These are phyloP conservation scores for Curvularia spicifera DNA, from an alignment of 2,329 filamentous ascomycete species.

Conservation along the genomic window DNA sequence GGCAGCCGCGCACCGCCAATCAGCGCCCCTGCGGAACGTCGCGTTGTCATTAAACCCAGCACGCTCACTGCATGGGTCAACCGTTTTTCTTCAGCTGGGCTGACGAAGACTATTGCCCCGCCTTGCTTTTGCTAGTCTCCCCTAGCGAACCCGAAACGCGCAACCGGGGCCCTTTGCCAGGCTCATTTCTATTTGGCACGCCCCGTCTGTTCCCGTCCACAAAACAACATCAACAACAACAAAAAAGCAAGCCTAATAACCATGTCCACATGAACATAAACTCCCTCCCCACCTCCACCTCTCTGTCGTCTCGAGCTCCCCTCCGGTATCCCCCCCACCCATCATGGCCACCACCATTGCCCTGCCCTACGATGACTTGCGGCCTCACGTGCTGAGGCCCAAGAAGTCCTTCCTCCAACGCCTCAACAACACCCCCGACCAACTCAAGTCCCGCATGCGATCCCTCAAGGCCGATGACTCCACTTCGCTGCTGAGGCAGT, in stretches of 20 bases:
- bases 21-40: not conserved
- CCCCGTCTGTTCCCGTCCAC: constrained; percentile 6
- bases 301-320: not conserved
- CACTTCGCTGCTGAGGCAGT: not conserved
- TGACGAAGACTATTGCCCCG: constrained; percentile 16
- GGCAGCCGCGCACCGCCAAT: not conserved
- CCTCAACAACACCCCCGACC: constrained; percentile 19
- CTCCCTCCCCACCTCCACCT: not conserved
- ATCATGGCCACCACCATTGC: constrained; percentile 25
- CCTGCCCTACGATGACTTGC: constrained; percentile 17
- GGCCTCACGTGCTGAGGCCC: constrained; percentile 13
- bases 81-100: constrained; percentile 12
- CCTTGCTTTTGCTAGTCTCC: constrained; percentile 14
- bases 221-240: constrained; percentile 15
- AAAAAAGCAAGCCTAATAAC: constrained; percentile 10
- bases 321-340: not conserved
- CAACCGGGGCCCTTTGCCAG: constrained; percentile 9
- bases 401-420: constrained; percentile 27
- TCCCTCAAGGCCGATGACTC: constrained; percentile 10
- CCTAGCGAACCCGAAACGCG: constrained; percentile 12
- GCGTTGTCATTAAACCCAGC: constrained; percentile 10
- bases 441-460: constrained; percentile 21
- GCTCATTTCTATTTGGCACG: constrained; percentile 16
- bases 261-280: constrained; percentile 17
- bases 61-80: constrained; percentile 17